Evolutionary conservation across 1,139 yeast genomes (phyloP).

Genomic region (Yamadazyma buinensis): DNA sequence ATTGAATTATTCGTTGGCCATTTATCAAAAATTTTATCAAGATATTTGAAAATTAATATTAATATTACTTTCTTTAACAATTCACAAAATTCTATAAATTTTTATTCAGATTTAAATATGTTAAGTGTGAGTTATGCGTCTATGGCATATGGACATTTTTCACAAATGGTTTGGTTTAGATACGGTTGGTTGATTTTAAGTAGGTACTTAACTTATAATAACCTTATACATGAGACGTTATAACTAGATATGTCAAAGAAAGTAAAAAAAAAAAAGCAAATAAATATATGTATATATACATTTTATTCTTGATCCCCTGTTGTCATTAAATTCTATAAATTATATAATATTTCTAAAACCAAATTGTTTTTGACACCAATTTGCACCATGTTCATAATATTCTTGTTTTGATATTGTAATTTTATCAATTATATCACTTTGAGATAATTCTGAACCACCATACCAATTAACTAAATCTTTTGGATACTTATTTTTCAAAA

Average conservation of each 20-base stretch:
- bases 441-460: constrained; percentile 49
- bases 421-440: constrained; percentile 47
- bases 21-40: constrained; percentile 27
- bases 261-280: no score
- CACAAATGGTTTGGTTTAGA: constrained; percentile 96
- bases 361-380: constrained; percentile 73
- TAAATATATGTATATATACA: no score
- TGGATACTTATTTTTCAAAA: constrained; percentile 11
- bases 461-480: constrained; percentile 35
- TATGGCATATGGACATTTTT: constrained; percentile 77
- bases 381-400: constrained; percentile 81
- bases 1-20: constrained; percentile 39
- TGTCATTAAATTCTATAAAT: no score
- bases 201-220: constrained; percentile 72
- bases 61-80: constrained; percentile 39
- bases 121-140: constrained; percentile 63
- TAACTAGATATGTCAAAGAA: no score
- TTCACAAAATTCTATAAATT: constrained; percentile 27
- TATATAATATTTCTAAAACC: constrained; percentile 55
- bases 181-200: constrained; percentile 83
- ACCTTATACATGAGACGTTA: constrained; percentile 45
- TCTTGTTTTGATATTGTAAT: constrained; percentile 71
- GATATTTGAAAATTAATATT: constrained; percentile 34
- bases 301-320: no score
- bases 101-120: constrained; percentile 55